These are phyloP conservation scores for Alternaria dauci DNA, from an alignment of 2,329 filamentous ascomycete species.

Conservation along the genomic window DNA sequence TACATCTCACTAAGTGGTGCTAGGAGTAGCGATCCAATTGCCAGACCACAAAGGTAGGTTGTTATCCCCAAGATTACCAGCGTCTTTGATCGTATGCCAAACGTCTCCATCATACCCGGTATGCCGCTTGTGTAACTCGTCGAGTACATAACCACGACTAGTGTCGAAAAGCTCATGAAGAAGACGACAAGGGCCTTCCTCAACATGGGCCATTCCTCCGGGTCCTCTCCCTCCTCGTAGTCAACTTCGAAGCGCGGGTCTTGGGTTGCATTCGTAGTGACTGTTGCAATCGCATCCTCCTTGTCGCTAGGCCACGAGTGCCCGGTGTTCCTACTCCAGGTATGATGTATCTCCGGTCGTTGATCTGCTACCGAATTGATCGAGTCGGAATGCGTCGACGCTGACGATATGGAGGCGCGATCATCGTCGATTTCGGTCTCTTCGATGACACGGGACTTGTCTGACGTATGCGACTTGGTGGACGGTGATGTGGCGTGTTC, in stretches of 20 bases:
- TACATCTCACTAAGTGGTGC: slow-evolving; percentile 78
- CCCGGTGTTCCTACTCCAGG: slow-evolving; percentile 47
- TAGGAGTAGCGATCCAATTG: slow-evolving; percentile 73
- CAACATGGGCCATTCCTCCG: slow-evolving; percentile 71
- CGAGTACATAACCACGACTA: slow-evolving; percentile 66
- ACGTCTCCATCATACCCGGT: slow-evolving; percentile 73
- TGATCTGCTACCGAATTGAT: slow-evolving; percentile 32
- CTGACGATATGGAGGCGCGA: slow-evolving; percentile 33
- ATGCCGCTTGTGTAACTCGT: slow-evolving; percentile 80
- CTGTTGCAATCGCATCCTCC: slow-evolving; percentile 34
- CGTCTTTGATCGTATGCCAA: slow-evolving; percentile 64
- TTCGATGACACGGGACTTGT: slow-evolving; percentile 14
- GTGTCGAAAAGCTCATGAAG: slow-evolving; percentile 66
- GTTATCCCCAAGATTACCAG: slow-evolving; percentile 79
- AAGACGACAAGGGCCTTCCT: slow-evolving; percentile 65
- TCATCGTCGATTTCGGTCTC: slow-evolving; percentile 24
- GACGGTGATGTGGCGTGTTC: neutral
- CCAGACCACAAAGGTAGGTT: slow-evolving; percentile 78
- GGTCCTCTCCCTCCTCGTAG: slow-evolving; percentile 68
- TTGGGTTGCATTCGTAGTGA: slow-evolving; percentile 49
- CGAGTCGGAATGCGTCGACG: slow-evolving; percentile 33
- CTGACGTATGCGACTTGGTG: slow-evolving; percentile 6
- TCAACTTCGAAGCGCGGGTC: slow-evolving; percentile 75
- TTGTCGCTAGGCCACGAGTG: slow-evolving; percentile 39
- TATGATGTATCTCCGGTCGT: slow-evolving; percentile 41